A percentile compares a stretch with the other conserved stretches of the same genome.
Evolutionary conservation across 345 rosid genomes (phyloP).

Genomic region (Salix koriyanagi): DNA sequence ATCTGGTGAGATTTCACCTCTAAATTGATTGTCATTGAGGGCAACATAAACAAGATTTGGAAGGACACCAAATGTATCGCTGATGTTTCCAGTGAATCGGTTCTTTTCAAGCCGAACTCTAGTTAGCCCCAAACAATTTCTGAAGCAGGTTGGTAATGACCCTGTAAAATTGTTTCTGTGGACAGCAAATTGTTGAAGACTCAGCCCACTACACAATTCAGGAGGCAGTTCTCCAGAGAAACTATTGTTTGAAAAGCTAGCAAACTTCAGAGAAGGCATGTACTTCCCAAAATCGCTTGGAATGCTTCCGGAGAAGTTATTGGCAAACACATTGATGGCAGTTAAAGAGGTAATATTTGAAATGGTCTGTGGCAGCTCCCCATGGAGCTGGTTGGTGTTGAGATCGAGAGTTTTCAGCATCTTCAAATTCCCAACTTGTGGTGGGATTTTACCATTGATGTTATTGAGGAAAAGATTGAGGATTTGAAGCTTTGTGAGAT

Average conservation of each 20-base stretch:
- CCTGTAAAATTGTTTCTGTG: constrained; percentile 51
- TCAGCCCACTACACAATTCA: constrained; percentile 44
- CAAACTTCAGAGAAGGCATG: constrained; percentile 31
- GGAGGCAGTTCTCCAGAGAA: constrained; percentile 58
- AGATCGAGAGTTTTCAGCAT: constrained; percentile 36
- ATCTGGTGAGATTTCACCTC: constrained; percentile 46
- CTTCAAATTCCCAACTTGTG: constrained; percentile 48
- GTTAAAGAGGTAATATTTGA: constrained; percentile 34
- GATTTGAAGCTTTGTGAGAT: constrained; percentile 29
- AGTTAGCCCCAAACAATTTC: constrained; percentile 30
- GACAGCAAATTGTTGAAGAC: constrained; percentile 32
- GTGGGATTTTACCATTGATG: constrained; percentile 50
- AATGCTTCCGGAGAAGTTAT: constrained; percentile 48
- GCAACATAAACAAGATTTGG: constrained; percentile 33
- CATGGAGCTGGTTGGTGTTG: constrained; percentile 42
- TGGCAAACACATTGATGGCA: constrained; percentile 37
- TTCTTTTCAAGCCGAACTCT: constrained; percentile 50
- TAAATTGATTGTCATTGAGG: constrained; percentile 46
- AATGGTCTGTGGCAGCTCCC: constrained; percentile 52
- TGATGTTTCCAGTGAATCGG: constrained; percentile 51
- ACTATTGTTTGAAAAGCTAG: constrained; percentile 55
- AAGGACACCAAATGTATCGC: constrained; percentile 48
- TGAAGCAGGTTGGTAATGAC: constrained; percentile 53
- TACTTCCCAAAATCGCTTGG: constrained; percentile 52
- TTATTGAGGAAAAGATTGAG: constrained; percentile 47